Percentiles rank a stretch among this genome's conserved stretches.
phyloP scores from a whole-genome alignment of 2,329 filamentous ascomycete species.

The Botrytis sinoallii region DNA sequence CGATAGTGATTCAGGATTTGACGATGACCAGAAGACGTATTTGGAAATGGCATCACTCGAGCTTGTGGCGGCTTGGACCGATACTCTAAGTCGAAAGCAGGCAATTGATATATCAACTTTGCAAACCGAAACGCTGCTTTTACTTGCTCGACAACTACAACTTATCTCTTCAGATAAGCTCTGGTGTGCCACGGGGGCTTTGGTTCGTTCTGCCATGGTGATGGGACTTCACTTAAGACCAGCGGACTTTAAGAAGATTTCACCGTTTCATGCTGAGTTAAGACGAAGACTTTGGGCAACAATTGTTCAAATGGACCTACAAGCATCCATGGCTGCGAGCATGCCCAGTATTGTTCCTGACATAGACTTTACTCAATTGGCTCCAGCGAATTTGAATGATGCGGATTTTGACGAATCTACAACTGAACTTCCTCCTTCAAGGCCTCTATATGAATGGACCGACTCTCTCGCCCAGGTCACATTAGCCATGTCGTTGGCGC shows the following conservation, averaged over 20 bases:
- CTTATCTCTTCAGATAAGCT: slow-evolving; percentile 17
- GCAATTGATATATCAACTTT: slow-evolving; percentile 22
- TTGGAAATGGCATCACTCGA: slow-evolving; percentile 17
- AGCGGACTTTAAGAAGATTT: slow-evolving; percentile 46
- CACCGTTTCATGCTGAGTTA: slow-evolving; percentile 49
- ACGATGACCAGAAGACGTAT: slow-evolving; percentile 20
- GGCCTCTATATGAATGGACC: slow-evolving; percentile 20
- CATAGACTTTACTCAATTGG: slow-evolving; percentile 48
- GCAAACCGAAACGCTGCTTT: slow-evolving; percentile 19
- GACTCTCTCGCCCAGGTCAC: slow-evolving; percentile 22
- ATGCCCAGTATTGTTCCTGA: slow-evolving; percentile 47
- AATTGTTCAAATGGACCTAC: slow-evolving; percentile 50
- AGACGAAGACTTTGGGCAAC: slow-evolving; percentile 54
- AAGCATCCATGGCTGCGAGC: slow-evolving; percentile 50
- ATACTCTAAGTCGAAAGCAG: slow-evolving; percentile 17
- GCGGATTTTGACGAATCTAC: slow-evolving; percentile 22
- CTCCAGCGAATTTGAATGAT: slow-evolving; percentile 45
- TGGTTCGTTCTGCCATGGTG: slow-evolving; percentile 54
- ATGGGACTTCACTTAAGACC: slow-evolving; percentile 59
- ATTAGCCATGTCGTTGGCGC: slow-evolving; percentile 14
- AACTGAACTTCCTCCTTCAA: slow-evolving; percentile 19
- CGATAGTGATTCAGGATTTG: not conserved
- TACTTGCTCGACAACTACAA: slow-evolving; percentile 21
- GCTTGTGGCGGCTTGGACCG: slow-evolving; percentile 21
- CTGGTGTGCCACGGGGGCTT: slow-evolving; percentile 38